Evolutionary conservation across 306 rosid genomes (phyloP).

Genomic region (Lotus japonicus): DNA sequence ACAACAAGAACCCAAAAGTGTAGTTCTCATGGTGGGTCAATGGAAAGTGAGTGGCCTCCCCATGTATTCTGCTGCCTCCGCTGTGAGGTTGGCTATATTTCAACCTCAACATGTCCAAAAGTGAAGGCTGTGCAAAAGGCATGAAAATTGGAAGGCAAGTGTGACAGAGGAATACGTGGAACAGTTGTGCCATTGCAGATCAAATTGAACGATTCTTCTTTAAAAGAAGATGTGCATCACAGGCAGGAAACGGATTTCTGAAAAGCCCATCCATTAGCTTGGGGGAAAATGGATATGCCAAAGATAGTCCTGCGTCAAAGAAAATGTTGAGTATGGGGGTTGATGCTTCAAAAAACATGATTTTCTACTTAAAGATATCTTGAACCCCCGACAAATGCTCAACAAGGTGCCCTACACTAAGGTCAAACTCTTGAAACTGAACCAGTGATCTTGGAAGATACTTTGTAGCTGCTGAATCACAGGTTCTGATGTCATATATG

Average conservation of each 20-base stretch:
- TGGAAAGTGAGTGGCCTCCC: constrained; percentile 78
- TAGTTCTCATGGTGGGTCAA: constrained; percentile 85
- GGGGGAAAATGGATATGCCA: constrained; percentile 84
- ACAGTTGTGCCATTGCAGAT: constrained; percentile 66
- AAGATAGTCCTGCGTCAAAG: constrained; percentile 98
- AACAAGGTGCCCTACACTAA: constrained; percentile 39
- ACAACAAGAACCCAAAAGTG: constrained; percentile 95
- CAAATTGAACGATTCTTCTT: constrained; percentile 68
- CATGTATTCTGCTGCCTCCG: constrained; percentile 78
- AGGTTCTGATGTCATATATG: constrained; percentile 13
- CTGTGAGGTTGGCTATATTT: constrained; percentile 75
- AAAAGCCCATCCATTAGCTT: constrained; percentile 82
- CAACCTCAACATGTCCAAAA: constrained; percentile 63
- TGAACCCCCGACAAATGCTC: constrained; percentile 69
- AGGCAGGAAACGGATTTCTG: constrained; percentile 65
- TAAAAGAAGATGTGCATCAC: constrained; percentile 63
- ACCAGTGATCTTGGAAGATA: constrained; percentile 20
- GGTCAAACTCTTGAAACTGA: constrained; percentile 33
- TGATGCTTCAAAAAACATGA: constrained; percentile 55
- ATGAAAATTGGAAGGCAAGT: constrained; percentile 65
- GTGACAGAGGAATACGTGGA: constrained; percentile 73
- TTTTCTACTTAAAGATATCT: constrained; percentile 52
- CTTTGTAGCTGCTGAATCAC: constrained; percentile 13
- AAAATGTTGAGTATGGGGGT: constrained; percentile 98
- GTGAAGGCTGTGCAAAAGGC: constrained; percentile 81